Percentiles rank a stretch among this genome's conserved stretches.
Conservation (phyloP, 208 protist species). For the Leishmania mexicana region DNA sequence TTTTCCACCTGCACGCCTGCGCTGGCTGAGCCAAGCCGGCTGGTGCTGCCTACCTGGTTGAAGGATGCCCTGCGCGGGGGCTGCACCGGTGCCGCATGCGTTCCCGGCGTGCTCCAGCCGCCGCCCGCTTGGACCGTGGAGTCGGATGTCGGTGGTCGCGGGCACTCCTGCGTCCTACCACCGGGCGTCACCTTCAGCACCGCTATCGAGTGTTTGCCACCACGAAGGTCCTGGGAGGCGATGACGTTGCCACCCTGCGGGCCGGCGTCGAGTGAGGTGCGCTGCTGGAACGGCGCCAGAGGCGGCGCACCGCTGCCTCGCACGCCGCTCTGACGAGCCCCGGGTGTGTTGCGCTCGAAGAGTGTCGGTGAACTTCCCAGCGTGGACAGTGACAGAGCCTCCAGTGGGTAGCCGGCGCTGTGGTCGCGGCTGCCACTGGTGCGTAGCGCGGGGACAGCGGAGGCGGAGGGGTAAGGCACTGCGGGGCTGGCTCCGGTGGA, state of each 20-base stretch:
- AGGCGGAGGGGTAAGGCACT: background rate
- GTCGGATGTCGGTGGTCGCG: constrained; percentile 1
- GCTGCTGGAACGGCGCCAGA: constrained; percentile 1
- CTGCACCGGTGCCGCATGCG: background rate
- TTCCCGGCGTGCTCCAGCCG: background rate
- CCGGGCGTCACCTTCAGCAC: constrained; percentile 20
- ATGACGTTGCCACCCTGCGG: background rate
- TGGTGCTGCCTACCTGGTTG: constrained; percentile 7
- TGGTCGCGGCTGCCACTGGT: background rate
- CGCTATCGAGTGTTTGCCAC: constrained; percentile 22
- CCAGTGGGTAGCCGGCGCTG: background rate
- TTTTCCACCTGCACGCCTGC: constrained; percentile 10
- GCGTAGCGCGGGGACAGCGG: background rate
- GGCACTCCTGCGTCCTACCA: constrained; percentile 8
- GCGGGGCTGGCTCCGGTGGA: background rate
- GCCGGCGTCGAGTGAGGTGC: background rate
- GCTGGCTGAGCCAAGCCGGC: background rate
- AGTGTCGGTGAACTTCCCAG: background rate
- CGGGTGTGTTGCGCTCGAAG: background rate
- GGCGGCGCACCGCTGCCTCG: constrained; percentile 1
- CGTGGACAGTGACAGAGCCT: background rate
- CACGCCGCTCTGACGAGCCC: background rate
- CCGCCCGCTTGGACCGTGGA: background rate
- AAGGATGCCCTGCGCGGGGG: constrained; percentile 9
- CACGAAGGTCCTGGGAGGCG: background rate